Base-by-base conservation (phyloP, 2,329 filamentous ascomycete species). In the Colletotrichum caudatum region DNA sequence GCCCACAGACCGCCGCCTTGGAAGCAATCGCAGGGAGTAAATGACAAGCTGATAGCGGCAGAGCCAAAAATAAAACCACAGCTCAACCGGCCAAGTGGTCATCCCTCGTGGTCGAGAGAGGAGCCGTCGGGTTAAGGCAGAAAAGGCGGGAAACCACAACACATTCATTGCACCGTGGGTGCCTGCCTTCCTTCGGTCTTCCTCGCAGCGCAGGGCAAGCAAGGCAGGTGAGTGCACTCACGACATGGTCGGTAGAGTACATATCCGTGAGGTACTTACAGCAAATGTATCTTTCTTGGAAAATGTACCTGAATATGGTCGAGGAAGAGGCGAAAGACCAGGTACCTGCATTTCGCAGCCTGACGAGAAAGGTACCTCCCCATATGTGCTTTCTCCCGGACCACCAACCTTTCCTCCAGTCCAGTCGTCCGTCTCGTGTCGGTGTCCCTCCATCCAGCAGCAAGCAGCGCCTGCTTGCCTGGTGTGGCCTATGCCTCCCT, bases 301-400 rank as follows among this genome's bases (percentile, higher is more conserved):
- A 54, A 44, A 14, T 37, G 61, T 64, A 64, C 61, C 11, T 56
- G 61, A 37, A 14, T 3, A 3, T 46, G 0, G 50, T 26, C 18
- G 41, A 29, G 18, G 18, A 20, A 44, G 50, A 41, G 5, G 60
- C 26, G 11, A 26, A 44, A 23, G 37, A 18, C 26, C 23, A 46
- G 23, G 61, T 64, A 64, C 61, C 61, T 46, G 50, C 18, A 50
- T 20, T 37, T 37, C 37, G 37, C 44, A 18, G n/a, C 46, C 37
- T 35, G 39, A 23, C 37, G 23, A 20, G 5, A 4, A 18, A 35
- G 20, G 39, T 64, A 64, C 61, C 18, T 64, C 11, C 29, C 29
- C 29, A 29, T 4, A 29, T 29, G 29, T 29, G 5, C 29, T 23
- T 29, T 23, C 23, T 20, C 48, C 54, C 29, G 35, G 54, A 23